These are phyloP conservation scores for Triticum monococcum DNA, from an alignment of 176 grass and related monocot species.

Conservation along the genomic window DNA sequence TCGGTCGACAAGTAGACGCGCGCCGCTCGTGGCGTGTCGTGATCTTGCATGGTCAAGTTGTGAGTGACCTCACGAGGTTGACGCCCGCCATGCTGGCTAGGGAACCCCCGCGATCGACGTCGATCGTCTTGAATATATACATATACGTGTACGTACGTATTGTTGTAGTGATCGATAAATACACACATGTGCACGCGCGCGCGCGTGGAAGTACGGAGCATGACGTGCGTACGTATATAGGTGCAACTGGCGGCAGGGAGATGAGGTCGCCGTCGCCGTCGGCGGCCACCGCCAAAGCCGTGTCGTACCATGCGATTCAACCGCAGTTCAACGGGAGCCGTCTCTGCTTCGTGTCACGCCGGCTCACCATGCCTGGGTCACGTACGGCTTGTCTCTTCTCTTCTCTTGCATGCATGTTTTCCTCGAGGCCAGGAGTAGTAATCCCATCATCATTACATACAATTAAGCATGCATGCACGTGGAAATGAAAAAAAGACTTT, in stretches of 20 bases:
- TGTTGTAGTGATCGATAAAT: background rate
- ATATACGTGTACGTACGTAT: too few species aligned
- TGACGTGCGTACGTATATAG: too few species aligned
- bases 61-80: conserved; percentile 19
- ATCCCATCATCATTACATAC: too few species aligned
- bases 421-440: too few species aligned
- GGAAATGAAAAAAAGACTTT: too few species aligned
- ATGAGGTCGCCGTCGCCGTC: background rate
- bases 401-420: background rate
- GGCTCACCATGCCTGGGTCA: background rate
- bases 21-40: background rate
- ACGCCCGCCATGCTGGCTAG: conserved; percentile 43
- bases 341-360: background rate
- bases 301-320: background rate
- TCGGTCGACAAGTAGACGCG: background rate
- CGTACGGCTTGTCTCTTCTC: background rate
- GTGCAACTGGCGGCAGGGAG: background rate
- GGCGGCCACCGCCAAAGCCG: conserved; percentile 19
- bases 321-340: background rate
- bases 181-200: too few species aligned
- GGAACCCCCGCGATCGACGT: background rate
- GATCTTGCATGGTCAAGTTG: conserved; percentile 4
- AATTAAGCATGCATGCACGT: too few species aligned
- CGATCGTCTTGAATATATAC: too few species aligned
- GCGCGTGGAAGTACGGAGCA: background rate